These are phyloP conservation scores for Reticulascus tulasneorum DNA, from an alignment of 2,329 filamentous ascomycete genomes.

Conservation along the genomic window DNA sequence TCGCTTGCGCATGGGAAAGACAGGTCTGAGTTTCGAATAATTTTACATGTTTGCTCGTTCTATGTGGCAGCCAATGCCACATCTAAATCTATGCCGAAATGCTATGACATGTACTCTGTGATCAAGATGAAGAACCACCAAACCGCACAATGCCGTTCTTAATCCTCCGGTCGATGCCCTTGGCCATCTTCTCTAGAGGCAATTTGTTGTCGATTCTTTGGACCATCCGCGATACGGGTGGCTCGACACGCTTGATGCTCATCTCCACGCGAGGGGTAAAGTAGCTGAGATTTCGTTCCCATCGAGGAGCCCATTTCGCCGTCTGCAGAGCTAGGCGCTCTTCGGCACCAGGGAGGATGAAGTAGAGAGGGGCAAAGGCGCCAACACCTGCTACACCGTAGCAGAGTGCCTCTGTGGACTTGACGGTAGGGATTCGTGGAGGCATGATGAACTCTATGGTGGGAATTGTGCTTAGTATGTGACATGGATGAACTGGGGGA, in stretches of 20 bases:
- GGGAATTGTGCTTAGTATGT: constrained; percentile 8
- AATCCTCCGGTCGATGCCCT: constrained; percentile 44
- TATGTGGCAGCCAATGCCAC: too few species aligned
- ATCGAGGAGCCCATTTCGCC: constrained; percentile 54
- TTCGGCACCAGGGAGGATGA: constrained; percentile 53
- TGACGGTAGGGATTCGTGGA: constrained; percentile 45
- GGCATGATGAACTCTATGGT: constrained; percentile 26
- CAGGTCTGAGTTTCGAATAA: too few species aligned
- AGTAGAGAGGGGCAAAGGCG: constrained; percentile 53
- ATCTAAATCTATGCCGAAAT: too few species aligned
- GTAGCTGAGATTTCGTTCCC: constrained; percentile 55
- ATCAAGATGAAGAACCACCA: too few species aligned
- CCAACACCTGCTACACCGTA: constrained; percentile 51
- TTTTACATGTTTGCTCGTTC: too few species aligned
- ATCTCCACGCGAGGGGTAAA: constrained; percentile 44
- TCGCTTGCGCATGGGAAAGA: too few species aligned
- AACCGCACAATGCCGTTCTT: constrained; percentile 37
- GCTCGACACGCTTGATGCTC: constrained; percentile 48
- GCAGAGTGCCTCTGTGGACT: constrained; percentile 44
- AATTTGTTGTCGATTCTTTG: constrained; percentile 42
- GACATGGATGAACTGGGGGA: neutral
- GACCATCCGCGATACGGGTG: constrained; percentile 40
- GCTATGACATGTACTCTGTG: too few species aligned
- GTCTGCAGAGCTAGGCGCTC: constrained; percentile 52
- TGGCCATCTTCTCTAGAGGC: constrained; percentile 47